These are phyloP conservation scores for Forsythia viridissima DNA, from an alignment of 257 asterid genomes.

Conservation along the genomic window DNA sequence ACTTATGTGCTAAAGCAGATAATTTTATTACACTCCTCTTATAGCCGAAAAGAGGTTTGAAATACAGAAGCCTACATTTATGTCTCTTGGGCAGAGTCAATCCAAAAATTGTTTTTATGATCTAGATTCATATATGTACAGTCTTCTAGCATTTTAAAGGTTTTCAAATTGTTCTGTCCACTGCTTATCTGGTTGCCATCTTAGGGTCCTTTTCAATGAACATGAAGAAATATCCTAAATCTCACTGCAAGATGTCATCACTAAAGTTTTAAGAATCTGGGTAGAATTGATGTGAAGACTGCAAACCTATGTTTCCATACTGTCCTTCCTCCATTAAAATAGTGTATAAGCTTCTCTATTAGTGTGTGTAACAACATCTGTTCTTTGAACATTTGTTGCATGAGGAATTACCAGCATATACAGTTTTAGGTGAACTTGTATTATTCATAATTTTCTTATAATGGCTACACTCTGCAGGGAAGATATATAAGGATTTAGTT, in stretches of 20 bases:
- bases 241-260: neutral
- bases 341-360: neutral
- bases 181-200: neutral
- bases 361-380: neutral
- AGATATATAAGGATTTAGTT: constrained; percentile 66
- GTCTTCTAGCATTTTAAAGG: too few relatives aligned
- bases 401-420: neutral
- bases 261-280: neutral
- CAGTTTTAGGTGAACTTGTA: neutral
- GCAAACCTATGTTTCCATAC: neutral
- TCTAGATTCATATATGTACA: neutral
- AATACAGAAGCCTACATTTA: neutral
- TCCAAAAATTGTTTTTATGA: too few relatives aligned
- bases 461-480: constrained; percentile 46
- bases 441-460: neutral
- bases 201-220: neutral
- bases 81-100: too few relatives aligned
- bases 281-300: neutral
- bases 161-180: neutral
- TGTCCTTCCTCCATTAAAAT: neutral
- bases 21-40: neutral
- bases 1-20: neutral
- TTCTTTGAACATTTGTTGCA: neutral
- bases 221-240: neutral
- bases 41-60: neutral